Evolutionary conservation across 495 filamentous ascomycete species (phyloP).

Genomic region (Talaromyces wortmannii): DNA sequence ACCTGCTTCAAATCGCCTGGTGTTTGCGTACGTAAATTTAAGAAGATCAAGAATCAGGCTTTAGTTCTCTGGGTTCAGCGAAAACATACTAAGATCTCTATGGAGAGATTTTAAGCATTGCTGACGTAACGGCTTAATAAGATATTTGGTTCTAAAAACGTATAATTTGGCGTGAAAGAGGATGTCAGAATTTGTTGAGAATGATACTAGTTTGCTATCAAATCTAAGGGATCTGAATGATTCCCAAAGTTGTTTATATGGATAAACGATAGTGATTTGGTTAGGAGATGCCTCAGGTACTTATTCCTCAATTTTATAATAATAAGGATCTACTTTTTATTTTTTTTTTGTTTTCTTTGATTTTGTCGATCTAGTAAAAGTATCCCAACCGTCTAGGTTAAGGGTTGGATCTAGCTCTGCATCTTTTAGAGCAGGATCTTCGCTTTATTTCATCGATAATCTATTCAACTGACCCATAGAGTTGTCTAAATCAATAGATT

Average conservation of each 20-base stretch:
- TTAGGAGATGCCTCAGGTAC: neutral
- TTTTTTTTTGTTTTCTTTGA: neutral
- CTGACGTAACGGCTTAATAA: conserved; percentile 2
- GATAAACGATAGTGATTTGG: conserved; percentile 1
- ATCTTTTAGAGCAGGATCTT: too few species aligned
- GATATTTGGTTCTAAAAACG: conserved; percentile 5
- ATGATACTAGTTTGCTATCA: neutral
- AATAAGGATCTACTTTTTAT: neutral
- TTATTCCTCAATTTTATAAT: too few species aligned
- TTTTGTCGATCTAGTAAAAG: too few species aligned
- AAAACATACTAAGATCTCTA: neutral
- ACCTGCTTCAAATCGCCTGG: neutral
- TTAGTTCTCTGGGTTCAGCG: conserved; percentile 1
- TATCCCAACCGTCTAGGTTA: too few species aligned
- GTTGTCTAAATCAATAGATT: neutral
- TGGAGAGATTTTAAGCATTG: neutral
- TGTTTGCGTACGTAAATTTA: conserved; percentile 4
- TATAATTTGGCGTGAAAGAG: conserved; percentile 7
- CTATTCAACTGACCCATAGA: too few species aligned
- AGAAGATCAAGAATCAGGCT: conserved; percentile 4
- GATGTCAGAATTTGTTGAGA: conserved; percentile 1
- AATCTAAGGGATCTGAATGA: neutral
- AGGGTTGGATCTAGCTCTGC: too few species aligned
- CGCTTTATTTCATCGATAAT: too few species aligned
- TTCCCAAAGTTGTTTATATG: conserved; percentile 5